Conservation (phyloP, 495 filamentous ascomycete species). For the Stereocaulon alpinum region DNA sequence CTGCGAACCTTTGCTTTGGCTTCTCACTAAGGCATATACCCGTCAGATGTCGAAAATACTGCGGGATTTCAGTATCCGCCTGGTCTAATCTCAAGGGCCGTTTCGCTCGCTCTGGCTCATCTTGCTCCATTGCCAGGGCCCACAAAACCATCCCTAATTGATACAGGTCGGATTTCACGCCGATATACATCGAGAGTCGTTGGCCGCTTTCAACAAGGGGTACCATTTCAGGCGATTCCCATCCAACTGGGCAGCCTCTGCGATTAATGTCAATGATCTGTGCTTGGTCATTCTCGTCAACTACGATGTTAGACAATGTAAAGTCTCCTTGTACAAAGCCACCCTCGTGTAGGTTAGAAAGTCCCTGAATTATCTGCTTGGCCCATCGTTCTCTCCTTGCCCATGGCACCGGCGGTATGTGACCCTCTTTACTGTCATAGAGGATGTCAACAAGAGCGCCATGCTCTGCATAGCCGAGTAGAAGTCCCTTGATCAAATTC, state of each 20-base stretch:
- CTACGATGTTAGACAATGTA: constrained; percentile 92
- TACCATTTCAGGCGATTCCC: constrained; percentile 92
- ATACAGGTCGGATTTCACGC: constrained; percentile 91
- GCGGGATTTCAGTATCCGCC: constrained; percentile 38
- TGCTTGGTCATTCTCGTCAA: constrained; percentile 73
- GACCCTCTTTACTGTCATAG: constrained; percentile 55
- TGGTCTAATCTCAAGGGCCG: constrained; percentile 52
- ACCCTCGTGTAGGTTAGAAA: constrained; percentile 88
- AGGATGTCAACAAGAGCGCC: constrained; percentile 87
- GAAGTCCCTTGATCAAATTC: constrained; percentile 71
- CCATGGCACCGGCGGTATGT: constrained; percentile 49
- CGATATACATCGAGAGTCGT: constrained; percentile 95
- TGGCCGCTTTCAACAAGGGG: constrained; percentile 84
- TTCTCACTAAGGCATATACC: constrained; percentile 45
- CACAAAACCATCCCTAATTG: constrained; percentile 97
- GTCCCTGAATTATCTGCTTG: constrained; percentile 77
- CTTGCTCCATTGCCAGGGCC: constrained; percentile 76
- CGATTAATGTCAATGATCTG: constrained; percentile 99
- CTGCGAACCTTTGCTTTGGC: constrained; percentile 45
- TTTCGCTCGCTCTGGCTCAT: constrained; percentile 75
- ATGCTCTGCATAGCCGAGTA: constrained; percentile 81
- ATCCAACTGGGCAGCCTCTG: constrained; percentile 88
- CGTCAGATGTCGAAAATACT: constrained; percentile 50
- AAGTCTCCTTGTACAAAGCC: constrained; percentile 98
- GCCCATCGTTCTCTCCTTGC: constrained; percentile 79